These are phyloP conservation scores for Camellia lanceoleosa DNA, from an alignment of 148 eudicot genomes.

Conservation along the genomic window DNA sequence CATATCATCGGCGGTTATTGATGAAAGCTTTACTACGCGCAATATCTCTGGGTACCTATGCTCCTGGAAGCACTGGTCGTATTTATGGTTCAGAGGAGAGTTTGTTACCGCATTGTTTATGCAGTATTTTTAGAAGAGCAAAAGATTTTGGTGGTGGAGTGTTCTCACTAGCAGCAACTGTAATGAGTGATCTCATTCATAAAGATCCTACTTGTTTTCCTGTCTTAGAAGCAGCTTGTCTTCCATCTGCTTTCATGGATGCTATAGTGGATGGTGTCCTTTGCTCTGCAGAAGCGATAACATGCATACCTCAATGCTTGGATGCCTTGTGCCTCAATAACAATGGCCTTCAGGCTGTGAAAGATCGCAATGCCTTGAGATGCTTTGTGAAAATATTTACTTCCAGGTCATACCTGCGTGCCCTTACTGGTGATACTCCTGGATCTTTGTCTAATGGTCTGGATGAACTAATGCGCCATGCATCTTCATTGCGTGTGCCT, in stretches of 20 bases:
- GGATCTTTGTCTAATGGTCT: slow-evolving; percentile 84
- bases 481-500: slow-evolving; percentile 73
- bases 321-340: slow-evolving; percentile 93
- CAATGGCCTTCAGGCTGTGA: slow-evolving; percentile 89
- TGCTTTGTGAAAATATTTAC: slow-evolving; percentile 98
- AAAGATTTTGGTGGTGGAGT: slow-evolving; percentile 99
- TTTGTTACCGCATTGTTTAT: slow-evolving; percentile 84
- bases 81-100: slow-evolving; percentile 90
- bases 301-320: slow-evolving; percentile 96
- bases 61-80: slow-evolving; percentile 81
- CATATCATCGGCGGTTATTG: slow-evolving; percentile 76
- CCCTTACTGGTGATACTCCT: slow-evolving; percentile 78
- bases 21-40: slow-evolving; percentile 95
- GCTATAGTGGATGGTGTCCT: slow-evolving; percentile 89
- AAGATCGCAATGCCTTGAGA: slow-evolving; percentile 82
- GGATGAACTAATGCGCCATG: slow-evolving; percentile 98
- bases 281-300: slow-evolving; percentile 91
- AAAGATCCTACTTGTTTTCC: slow-evolving; percentile 95
- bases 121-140: slow-evolving; percentile 76
- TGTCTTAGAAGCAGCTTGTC: slow-evolving; percentile 81
- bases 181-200: slow-evolving; percentile 92
- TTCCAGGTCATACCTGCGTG: slow-evolving; percentile 70
- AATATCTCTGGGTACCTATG: slow-evolving; percentile 92
- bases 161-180: slow-evolving; percentile 91
- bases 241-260: slow-evolving; percentile 84